phyloP scores from a whole-genome alignment of 345 rosid genomes.

The Pseudoturritis turrita region DNA sequence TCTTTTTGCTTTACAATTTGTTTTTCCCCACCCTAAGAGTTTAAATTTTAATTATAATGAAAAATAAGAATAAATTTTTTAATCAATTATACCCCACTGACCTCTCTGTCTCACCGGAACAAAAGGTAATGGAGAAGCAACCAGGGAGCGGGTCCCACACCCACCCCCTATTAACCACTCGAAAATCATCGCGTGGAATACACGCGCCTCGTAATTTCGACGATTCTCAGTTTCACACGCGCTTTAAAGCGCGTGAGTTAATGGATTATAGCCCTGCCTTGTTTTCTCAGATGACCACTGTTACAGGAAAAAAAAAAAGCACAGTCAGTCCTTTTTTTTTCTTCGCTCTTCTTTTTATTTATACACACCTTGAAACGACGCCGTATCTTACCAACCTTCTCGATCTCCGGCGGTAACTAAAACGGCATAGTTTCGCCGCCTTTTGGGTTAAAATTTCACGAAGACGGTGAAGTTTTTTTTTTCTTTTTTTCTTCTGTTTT shows the following conservation, averaged over 20 bases:
- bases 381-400: constrained; percentile 23
- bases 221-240: not conserved
- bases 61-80: not conserved
- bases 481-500: not conserved
- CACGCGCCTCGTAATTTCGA: not conserved
- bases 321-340: constrained; percentile 26
- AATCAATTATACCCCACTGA: constrained; percentile 37
- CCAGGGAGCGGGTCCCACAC: constrained; percentile 43
- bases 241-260: constrained; percentile 13
- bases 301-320: constrained; percentile 30
- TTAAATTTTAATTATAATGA: not conserved
- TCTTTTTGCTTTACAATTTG: constrained; percentile 4
- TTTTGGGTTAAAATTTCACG: not conserved
- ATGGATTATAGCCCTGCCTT: not conserved
- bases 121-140: constrained; percentile 35
- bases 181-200: not conserved
- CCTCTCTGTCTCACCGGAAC: constrained; percentile 36
- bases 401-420: constrained; percentile 5
- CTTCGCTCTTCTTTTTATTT: not conserved
- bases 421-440: constrained; percentile 29
- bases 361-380: constrained; percentile 29
- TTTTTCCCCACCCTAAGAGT: constrained; percentile 2
- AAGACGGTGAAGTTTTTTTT: constrained; percentile 6
- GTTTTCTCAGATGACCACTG: constrained; percentile 35
- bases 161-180: not conserved